Base-by-base conservation (phyloP, 1,284 basidiomycete genomes). In the Coriolopsis trogii region DNA sequence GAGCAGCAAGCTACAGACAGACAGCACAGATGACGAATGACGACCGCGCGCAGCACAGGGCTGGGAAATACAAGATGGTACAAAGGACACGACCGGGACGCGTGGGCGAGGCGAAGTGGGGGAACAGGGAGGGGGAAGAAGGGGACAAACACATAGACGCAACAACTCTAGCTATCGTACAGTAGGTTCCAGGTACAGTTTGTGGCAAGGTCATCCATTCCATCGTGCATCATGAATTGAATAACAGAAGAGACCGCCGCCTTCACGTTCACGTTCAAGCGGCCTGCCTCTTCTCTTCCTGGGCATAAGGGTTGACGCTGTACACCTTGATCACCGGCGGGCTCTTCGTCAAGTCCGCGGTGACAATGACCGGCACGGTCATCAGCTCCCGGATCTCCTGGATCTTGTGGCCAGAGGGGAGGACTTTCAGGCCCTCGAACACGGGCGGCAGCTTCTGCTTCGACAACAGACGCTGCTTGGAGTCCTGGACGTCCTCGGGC, bases 251-350 rank as follows among this genome's bases (percentile, higher is more conserved):
- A 15, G 34, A 36, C 34, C 31, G 20, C 6, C 16, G 15, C 9
- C 21, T 8, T 37, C 18, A 20, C 13, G 18, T n/a, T n/a, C n/a
- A n/a, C 30, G 40, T 51, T 56, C 29, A 56, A 12, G 50, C 46
- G 41, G 21, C 38, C 26, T 26, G 56, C 67, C 62, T 74, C 70
- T 73, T 75, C 68, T 75, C 78, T 49, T 67, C 68, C 53, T 77
- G 77, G 31, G 89, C 85, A 69, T 90, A 92, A 12, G 89, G 89
- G 66, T 92, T 92, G 61, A 92, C 89, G 63, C 89, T 91, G 76
- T 91, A 92, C 49, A 95, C 93, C 71, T 93, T 93, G 76, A 95
- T 89, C 59, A 96, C 93, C 8, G 94, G 94, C 46, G 94, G 94
- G 61, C 89, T 93, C 81, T 95, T 95, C 59, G 91, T 93, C 63